These are phyloP conservation scores for Ceratobasidium sp. DNA, from an alignment of 1,284 basidiomycete genomes.

Conservation along the genomic window DNA sequence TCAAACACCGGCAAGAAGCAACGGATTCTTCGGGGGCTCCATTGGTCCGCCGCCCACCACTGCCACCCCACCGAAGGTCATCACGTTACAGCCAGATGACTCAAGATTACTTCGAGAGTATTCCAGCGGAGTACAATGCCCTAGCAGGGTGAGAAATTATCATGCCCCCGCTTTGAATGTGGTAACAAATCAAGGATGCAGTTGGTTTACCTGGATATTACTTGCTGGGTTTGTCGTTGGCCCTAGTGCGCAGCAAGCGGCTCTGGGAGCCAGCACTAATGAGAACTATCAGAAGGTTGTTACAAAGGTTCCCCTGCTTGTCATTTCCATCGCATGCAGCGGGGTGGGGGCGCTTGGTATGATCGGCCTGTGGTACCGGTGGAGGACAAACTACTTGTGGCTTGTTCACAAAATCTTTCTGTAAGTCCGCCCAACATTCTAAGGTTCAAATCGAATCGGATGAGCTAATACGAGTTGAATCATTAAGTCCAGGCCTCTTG, in stretches of 20 bases:
- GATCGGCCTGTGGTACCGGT: slow-evolving; percentile 19
- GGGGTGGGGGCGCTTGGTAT: slow-evolving; percentile 20
- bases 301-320: slow-evolving; percentile 20
- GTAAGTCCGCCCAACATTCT: not conserved
- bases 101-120: slow-evolving; percentile 14
- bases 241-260: slow-evolving; percentile 17
- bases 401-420: slow-evolving; percentile 31
- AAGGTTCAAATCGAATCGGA: not conserved
- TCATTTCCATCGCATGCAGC: slow-evolving; percentile 20
- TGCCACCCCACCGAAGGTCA: not conserved
- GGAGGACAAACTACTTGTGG: slow-evolving; percentile 30
- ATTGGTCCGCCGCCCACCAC: not conserved
- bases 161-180: too few species aligned
- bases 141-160: slow-evolving; percentile 1
- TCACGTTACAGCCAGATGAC: slow-evolving; percentile 39
- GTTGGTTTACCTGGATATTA: slow-evolving; percentile 28
- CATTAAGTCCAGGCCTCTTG: slow-evolving; percentile 18
- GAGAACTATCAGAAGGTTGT: not conserved
- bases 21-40: not conserved
- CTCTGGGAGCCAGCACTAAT: not conserved
- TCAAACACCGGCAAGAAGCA: not conserved
- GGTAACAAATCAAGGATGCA: not conserved
- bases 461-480: not conserved
- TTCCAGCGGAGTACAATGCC: slow-evolving; percentile 21
- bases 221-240: slow-evolving; percentile 36